These are phyloP conservation scores for Amanita rimosa DNA, from an alignment of 768 basidiomycete species.

Conservation along the genomic window DNA sequence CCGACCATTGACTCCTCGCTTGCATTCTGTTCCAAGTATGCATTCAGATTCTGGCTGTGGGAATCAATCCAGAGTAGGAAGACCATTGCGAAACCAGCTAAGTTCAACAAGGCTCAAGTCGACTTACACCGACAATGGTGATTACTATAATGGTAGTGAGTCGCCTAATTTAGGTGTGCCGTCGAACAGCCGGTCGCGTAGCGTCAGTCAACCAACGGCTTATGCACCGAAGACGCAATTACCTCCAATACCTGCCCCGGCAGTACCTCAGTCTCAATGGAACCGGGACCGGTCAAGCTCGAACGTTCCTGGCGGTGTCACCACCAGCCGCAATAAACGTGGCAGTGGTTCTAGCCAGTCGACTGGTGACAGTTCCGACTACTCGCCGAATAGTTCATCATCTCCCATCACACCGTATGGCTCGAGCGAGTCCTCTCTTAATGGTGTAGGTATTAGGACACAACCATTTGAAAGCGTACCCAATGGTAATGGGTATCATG, in stretches of 20 bases:
- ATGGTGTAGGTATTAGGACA: constrained; percentile 40
- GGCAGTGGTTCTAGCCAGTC: constrained; percentile 82
- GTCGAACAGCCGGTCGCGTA: constrained; percentile 49
- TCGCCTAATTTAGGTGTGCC: constrained; percentile 17
- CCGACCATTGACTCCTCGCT: constrained; percentile 35
- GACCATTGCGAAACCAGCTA: constrained; percentile 51
- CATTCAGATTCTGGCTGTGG: constrained; percentile 36
- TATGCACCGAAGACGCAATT: constrained; percentile 47
- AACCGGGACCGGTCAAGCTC: constrained; percentile 14
- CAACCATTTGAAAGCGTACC: constrained; percentile 35
- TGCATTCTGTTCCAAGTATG: constrained; percentile 22
- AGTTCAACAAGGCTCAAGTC: constrained; percentile 52
- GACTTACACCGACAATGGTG: constrained; percentile 36
- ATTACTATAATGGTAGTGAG: constrained; percentile 20
- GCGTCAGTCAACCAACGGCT: constrained; percentile 68
- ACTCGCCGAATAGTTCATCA: constrained; percentile 74
- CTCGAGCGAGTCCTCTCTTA: constrained; percentile 76
- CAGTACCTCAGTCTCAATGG: constrained; percentile 28
- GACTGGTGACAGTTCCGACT: constrained; percentile 64
- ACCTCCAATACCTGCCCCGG: constrained; percentile 41
- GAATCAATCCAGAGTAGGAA: constrained; percentile 14
- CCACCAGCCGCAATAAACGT: constrained; percentile 41
- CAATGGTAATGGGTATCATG: constrained; percentile 10
- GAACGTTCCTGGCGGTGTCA: neutral
- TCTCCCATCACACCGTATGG: constrained; percentile 88